Percentiles rank a stretch among this genome's conserved stretches.
Evolutionary conservation across 1,284 basidiomycete genomes (phyloP).

Genomic region (Cryptococcus sp.): DNA sequence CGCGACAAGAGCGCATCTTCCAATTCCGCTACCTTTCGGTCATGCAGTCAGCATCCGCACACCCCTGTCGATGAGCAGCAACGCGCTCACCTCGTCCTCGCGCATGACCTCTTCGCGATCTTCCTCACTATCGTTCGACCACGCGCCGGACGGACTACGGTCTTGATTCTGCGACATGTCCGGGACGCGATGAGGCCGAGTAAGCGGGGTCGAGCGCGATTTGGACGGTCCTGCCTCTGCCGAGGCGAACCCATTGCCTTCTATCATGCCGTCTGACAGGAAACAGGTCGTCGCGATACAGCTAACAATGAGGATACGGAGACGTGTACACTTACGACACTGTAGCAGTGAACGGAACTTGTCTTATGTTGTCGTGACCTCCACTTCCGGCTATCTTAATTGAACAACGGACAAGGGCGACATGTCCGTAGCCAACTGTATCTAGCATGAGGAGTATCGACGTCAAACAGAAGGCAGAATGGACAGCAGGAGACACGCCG

Average conservation of each 20-base stretch:
- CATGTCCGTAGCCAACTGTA: too few species aligned
- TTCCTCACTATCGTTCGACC: conserved; percentile 1
- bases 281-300: too few species aligned
- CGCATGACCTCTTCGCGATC: conserved; percentile 9
- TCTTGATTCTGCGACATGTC: background rate
- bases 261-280: conserved; percentile 8
- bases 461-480: too few species aligned
- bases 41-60: background rate
- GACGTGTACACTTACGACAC: too few species aligned
- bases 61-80: background rate
- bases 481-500: too few species aligned
- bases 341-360: background rate
- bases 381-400: too few species aligned
- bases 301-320: too few species aligned
- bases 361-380: background rate
- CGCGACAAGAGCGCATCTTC: conserved; percentile 11
- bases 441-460: too few species aligned
- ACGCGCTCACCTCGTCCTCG: conserved; percentile 15
- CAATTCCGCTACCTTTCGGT: conserved; percentile 6
- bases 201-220: background rate
- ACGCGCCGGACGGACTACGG: background rate
- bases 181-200: background rate
- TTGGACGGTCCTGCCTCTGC: conserved; percentile 25
- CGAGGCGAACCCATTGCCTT: conserved; percentile 16
- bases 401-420: too few species aligned